These are phyloP conservation scores for Curvularia lunata DNA, from an alignment of 2,329 filamentous ascomycete genomes.

Conservation along the genomic window DNA sequence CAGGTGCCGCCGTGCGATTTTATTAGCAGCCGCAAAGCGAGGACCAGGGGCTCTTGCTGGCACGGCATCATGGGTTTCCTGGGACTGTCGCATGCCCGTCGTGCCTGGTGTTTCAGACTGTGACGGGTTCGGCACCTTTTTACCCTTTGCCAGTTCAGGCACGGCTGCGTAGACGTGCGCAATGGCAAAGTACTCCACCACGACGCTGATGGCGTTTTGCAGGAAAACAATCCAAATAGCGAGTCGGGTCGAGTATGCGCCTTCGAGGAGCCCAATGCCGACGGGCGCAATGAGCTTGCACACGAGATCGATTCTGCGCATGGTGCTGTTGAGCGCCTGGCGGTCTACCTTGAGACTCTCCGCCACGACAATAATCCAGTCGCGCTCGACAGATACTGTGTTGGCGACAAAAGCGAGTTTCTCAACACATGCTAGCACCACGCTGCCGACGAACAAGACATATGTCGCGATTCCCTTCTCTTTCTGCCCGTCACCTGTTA, in stretches of 20 bases:
- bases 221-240: conserved; percentile 59
- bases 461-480: conserved; percentile 33
- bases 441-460: conserved; percentile 41
- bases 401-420: conserved; percentile 71
- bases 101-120: conserved; percentile 15
- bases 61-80: conserved; percentile 4
- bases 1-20: conserved; percentile 12
- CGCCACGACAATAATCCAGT: conserved; percentile 68
- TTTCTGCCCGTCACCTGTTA: conserved; percentile 7
- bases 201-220: conserved; percentile 58
- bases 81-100: conserved; percentile 8
- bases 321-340: conserved; percentile 61
- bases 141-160: conserved; percentile 34
- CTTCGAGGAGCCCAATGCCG: conserved; percentile 58
- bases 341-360: conserved; percentile 39
- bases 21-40: conserved; percentile 1
- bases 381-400: conserved; percentile 71
- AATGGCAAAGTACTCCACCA: conserved; percentile 62
- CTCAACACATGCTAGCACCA: conserved; percentile 69
- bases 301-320: conserved; percentile 65
- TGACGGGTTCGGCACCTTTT: conserved; percentile 12
- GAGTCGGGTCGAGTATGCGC: conserved; percentile 54
- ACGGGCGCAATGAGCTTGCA: conserved; percentile 65
- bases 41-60: conserved; percentile 5
- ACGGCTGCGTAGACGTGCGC: conserved; percentile 49